Percentiles rank a stretch among this genome's conserved stretches.
These are phyloP conservation scores for Rhodotorula babjevae DNA, from an alignment of 768 basidiomycete genomes.

Conservation along the genomic window DNA sequence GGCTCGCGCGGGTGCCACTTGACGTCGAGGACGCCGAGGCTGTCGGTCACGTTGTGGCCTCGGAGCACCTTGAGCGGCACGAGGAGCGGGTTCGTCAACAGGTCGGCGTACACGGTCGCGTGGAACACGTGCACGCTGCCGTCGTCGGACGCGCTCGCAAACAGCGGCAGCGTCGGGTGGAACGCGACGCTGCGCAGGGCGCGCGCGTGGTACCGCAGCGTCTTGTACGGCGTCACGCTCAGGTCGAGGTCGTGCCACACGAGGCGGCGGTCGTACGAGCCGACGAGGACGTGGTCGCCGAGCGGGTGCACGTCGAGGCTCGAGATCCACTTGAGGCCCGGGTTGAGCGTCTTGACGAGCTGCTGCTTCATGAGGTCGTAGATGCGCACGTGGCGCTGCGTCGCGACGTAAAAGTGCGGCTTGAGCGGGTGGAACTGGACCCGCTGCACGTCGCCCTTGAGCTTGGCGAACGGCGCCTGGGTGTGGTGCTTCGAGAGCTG, in stretches of 20 bases:
- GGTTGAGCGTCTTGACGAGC: constrained; percentile 82
- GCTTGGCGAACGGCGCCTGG: constrained; percentile 94
- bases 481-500: constrained; percentile 89
- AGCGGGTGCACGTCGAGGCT: constrained; percentile 89
- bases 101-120: constrained; percentile 83
- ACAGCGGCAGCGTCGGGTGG: constrained; percentile 90
- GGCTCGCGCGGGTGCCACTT: constrained; percentile 84
- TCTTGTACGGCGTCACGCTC: constrained; percentile 93
- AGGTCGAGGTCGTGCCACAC: constrained; percentile 99
- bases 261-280: constrained; percentile 93
- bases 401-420: constrained; percentile 98
- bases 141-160: constrained; percentile 94
- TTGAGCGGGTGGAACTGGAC: constrained; percentile 92
- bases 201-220: constrained; percentile 83
- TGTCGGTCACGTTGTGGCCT: constrained; percentile 79
- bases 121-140: constrained; percentile 97
- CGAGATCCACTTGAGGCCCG: constrained; percentile 97
- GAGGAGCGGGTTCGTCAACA: constrained; percentile 94
- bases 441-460: constrained; percentile 81
- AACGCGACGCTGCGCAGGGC: constrained; percentile 90
- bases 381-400: constrained; percentile 89
- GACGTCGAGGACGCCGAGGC: constrained; percentile 83
- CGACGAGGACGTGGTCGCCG: constrained; percentile 87
- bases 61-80: constrained; percentile 93
- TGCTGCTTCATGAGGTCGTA: constrained; percentile 94